Percentiles rank a stretch among this genome's conserved stretches.
Evolutionary conservation across 78 protist genomes (phyloP).

Genomic region (Pigoraptor vietnamica): DNA sequence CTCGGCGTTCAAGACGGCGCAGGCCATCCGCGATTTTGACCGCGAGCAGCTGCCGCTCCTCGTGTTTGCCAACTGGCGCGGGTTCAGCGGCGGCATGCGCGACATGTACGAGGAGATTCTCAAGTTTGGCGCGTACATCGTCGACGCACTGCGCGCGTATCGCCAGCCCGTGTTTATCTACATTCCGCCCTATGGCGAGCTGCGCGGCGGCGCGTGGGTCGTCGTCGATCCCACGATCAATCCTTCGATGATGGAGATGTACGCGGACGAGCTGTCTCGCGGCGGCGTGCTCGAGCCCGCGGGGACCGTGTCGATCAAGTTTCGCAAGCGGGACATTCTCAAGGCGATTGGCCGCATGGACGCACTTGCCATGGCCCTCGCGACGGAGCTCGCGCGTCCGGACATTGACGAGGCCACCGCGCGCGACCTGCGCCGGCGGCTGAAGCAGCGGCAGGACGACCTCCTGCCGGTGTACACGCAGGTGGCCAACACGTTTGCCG

Average conservation of each 20-base stretch:
- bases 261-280: slow-evolving; percentile 67
- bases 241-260: slow-evolving; percentile 86
- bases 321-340: slow-evolving; percentile 50
- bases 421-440: not conserved
- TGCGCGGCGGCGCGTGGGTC: slow-evolving; percentile 97
- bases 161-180: slow-evolving; percentile 88
- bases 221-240: slow-evolving; percentile 92
- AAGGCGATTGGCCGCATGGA: slow-evolving; percentile 77
- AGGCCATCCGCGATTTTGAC: slow-evolving; percentile 85
- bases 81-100: slow-evolving; percentile 94
- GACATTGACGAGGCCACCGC: not conserved
- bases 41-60: slow-evolving; percentile 82
- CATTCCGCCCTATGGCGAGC: slow-evolving; percentile 88
- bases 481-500: slow-evolving; percentile 86
- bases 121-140: slow-evolving; percentile 93
- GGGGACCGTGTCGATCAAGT: slow-evolving; percentile 82
- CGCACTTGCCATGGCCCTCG: not conserved
- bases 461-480: slow-evolving; percentile 6
- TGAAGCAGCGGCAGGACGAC: not conserved
- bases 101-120: slow-evolving; percentile 96
- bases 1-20: slow-evolving; percentile 92
- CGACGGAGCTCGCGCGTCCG: not conserved
- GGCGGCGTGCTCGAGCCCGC: slow-evolving; percentile 94
- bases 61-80: slow-evolving; percentile 96
- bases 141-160: slow-evolving; percentile 82